phyloP scores from a whole-genome alignment of 2,329 filamentous ascomycete species.

The Dendrostoma leiphaemia region DNA sequence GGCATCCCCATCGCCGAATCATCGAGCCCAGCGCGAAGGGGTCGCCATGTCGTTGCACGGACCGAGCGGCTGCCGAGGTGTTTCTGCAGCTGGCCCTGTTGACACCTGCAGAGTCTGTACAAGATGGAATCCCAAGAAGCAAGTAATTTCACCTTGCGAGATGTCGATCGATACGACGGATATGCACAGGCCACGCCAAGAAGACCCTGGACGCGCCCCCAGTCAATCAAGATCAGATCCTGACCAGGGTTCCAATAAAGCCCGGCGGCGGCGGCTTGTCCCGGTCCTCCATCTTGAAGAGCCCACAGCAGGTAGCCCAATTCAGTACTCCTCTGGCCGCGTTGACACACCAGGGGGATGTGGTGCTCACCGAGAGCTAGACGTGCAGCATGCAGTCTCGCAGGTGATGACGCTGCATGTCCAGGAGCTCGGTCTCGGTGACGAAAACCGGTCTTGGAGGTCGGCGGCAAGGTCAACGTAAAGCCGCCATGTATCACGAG shows the following conservation, averaged over 20 bases:
- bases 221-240: slow-evolving; percentile 14
- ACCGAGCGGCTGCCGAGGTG: neutral
- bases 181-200: neutral
- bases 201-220: slow-evolving; percentile 5
- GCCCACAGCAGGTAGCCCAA: neutral
- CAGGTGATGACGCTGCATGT: no score
- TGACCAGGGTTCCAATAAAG: slow-evolving; percentile 8
- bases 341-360: no score
- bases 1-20: no score
- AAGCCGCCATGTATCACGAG: no score
- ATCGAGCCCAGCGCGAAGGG: no score
- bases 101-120: slow-evolving; percentile 7
- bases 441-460: no score
- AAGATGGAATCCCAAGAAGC: neutral
- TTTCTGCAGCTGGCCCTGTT: slow-evolving; percentile 1
- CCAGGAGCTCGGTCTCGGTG: no score
- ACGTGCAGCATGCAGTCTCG: no score
- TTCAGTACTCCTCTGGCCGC: no score
- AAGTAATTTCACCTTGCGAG: neutral
- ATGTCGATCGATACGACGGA: neutral
- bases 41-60: neutral
- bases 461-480: no score
- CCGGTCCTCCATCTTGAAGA: slow-evolving; percentile 3
- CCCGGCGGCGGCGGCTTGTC: slow-evolving; percentile 12
- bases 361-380: no score